phyloP scores from a whole-genome alignment of 2,329 filamentous ascomycete species.

The Alternaria sp. region DNA sequence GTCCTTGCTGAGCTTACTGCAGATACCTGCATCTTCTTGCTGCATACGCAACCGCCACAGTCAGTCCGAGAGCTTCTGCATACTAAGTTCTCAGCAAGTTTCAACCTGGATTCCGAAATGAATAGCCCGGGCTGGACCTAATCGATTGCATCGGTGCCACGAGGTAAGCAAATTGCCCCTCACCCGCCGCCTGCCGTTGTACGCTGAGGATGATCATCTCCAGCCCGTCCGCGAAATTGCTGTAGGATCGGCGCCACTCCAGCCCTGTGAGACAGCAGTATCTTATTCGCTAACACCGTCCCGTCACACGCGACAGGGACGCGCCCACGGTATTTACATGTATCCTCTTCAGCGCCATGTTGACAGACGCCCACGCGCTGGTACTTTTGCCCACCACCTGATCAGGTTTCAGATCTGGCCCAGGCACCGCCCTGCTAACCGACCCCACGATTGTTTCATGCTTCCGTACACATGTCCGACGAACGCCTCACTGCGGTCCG shows the following conservation, averaged over 20 bases:
- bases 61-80: neutral
- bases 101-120: neutral
- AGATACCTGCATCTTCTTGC: neutral
- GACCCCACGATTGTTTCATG: neutral
- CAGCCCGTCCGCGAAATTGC: constrained; percentile 28
- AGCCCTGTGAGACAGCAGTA: constrained; percentile 15
- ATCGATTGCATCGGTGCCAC: constrained; percentile 3
- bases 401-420: neutral
- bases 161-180: constrained; percentile 8
- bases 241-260: constrained; percentile 25
- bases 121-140: neutral
- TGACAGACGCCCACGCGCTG: constrained; percentile 1
- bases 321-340: constrained; percentile 1
- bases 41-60: neutral
- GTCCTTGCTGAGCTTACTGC: neutral
- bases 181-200: constrained; percentile 2
- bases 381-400: neutral
- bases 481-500: neutral
- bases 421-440: neutral
- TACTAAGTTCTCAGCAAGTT: neutral
- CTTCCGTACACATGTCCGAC: neutral
- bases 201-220: constrained; percentile 21
- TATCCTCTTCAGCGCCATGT: constrained; percentile 4
- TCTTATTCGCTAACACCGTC: constrained; percentile 12
- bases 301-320: constrained; percentile 16